Conservation (phyloP, 768 basidiomycete species). For the Boletus sensibilis region DNA sequence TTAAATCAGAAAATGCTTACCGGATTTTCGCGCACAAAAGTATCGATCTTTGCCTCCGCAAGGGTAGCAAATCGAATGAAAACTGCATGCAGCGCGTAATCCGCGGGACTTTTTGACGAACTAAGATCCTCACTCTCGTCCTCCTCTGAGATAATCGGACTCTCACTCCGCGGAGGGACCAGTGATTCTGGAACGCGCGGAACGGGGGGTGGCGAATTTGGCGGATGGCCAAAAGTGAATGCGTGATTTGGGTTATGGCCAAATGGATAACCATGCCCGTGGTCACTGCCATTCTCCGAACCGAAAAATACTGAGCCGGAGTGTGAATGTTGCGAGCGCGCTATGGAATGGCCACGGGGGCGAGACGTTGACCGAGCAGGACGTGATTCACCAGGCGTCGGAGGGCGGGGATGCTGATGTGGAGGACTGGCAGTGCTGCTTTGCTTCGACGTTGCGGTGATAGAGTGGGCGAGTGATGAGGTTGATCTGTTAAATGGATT, state of each 20-base stretch:
- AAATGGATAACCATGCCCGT: constrained; percentile 44
- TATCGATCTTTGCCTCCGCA: constrained; percentile 78
- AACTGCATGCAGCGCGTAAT: constrained; percentile 85
- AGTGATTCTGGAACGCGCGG: constrained; percentile 71
- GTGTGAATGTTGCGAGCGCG: constrained; percentile 77
- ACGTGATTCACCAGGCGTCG: constrained; percentile 51
- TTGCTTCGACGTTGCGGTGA: constrained; percentile 39
- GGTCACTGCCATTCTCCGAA: constrained; percentile 73
- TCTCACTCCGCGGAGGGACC: constrained; percentile 50
- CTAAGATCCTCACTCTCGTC: constrained; percentile 62
- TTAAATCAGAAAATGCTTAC: constrained; percentile 43
- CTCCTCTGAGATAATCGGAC: constrained; percentile 52
- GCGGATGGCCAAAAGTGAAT: constrained; percentile 25
- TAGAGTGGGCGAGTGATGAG: constrained; percentile 63
- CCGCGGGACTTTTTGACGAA: constrained; percentile 80
- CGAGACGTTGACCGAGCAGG: constrained; percentile 39
- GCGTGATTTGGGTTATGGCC: constrained; percentile 29
- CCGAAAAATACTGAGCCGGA: constrained; percentile 70
- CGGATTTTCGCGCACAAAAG: constrained; percentile 64
- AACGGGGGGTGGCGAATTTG: constrained; percentile 71
- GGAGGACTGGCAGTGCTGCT: constrained; percentile 49
- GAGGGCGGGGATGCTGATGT: constrained; percentile 49
- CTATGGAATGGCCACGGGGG: constrained; percentile 55
- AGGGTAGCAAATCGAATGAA: constrained; percentile 83
- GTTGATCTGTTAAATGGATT: constrained; percentile 83